These are phyloP conservation scores for Stephanocyclus meneghinianus DNA, from an alignment of 352 stramenopile species.

Conservation along the genomic window DNA sequence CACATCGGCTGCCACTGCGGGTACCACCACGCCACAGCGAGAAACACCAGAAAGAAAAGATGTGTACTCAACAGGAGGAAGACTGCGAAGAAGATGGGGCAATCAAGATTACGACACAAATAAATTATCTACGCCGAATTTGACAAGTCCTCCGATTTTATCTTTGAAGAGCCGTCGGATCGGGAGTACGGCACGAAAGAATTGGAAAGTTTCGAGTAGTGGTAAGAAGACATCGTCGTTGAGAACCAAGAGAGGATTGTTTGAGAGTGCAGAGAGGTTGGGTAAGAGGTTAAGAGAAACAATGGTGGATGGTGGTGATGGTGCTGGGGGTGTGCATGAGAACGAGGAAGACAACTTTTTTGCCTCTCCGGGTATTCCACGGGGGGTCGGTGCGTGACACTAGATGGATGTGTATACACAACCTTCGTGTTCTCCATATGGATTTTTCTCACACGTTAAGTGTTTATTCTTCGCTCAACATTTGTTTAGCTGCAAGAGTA, in stretches of 20 bases:
- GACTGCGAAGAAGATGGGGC: conserved; percentile 46
- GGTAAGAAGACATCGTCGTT: conserved; percentile 1
- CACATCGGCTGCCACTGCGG: neutral
- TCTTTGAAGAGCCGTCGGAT: conserved; percentile 33
- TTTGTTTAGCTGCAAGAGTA: conserved; percentile 52
- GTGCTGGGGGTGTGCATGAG: conserved; percentile 16
- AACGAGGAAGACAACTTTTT: conserved; percentile 41
- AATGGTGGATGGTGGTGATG: neutral
- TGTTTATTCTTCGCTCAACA: neutral
- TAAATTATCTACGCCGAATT: conserved; percentile 40
- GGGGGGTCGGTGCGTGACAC: conserved; percentile 45
- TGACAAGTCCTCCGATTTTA: conserved; percentile 49
- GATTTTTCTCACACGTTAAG: neutral
- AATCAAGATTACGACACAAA: conserved; percentile 38
- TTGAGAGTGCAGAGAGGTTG: conserved; percentile 11
- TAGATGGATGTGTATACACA: neutral
- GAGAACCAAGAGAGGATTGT: conserved; percentile 3
- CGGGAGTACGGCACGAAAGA: neutral
- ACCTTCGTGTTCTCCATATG: neutral
- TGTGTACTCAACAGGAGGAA: conserved; percentile 6
- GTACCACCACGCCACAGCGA: conserved; percentile 18
- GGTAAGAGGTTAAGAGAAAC: conserved; percentile 9
- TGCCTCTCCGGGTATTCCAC: conserved; percentile 46
- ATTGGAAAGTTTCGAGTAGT: neutral
- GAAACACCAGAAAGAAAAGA: conserved; percentile 25